phyloP scores from a whole-genome alignment of 106 monocot species.

The Acorus gramineus region DNA sequence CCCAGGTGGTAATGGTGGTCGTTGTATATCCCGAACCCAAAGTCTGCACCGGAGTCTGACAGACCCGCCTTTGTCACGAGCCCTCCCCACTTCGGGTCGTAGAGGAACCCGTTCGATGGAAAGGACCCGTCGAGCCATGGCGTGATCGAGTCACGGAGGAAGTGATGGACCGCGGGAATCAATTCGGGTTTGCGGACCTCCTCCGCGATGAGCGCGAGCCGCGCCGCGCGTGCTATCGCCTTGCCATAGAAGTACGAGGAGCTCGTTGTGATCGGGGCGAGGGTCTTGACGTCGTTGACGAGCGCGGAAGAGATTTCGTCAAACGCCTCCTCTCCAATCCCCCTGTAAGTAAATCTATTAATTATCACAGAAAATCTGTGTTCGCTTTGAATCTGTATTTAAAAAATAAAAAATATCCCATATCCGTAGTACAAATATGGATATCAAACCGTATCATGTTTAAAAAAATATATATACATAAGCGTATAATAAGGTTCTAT shows the following conservation, averaged over 20 bases:
- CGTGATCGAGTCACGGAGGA: conserved; percentile 37
- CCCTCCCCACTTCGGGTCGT: conserved; percentile 86
- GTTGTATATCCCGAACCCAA: conserved; percentile 83
- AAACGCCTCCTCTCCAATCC: conserved; percentile 36
- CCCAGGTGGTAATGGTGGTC: conserved; percentile 93
- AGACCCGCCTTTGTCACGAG: conserved; percentile 68
- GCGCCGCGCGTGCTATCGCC: conserved; percentile 69
- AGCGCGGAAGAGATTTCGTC: conserved; percentile 53
- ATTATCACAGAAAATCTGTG: too few species aligned
- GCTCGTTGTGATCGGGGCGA: conserved; percentile 29
- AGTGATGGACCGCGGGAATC: conserved; percentile 42
- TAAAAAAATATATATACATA: too few species aligned
- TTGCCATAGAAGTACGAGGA: conserved; percentile 97
- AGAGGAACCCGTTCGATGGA: conserved; percentile 63
- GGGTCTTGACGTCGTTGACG: conserved; percentile 34
- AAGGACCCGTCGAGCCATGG: conserved; percentile 93
- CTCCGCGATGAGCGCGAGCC: conserved; percentile 68
- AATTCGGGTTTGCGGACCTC: conserved; percentile 52
- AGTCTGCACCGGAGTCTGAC: conserved; percentile 66
- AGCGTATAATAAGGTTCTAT: too few species aligned
- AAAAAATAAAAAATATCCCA: too few species aligned
- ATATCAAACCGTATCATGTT: too few species aligned
- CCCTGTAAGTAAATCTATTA: neutral
- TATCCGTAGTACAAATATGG: too few species aligned
- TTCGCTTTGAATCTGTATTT: too few species aligned